Evolutionary conservation across 768 basidiomycete genomes (phyloP).

Genomic region (Rhodotorula paludigena): DNA sequence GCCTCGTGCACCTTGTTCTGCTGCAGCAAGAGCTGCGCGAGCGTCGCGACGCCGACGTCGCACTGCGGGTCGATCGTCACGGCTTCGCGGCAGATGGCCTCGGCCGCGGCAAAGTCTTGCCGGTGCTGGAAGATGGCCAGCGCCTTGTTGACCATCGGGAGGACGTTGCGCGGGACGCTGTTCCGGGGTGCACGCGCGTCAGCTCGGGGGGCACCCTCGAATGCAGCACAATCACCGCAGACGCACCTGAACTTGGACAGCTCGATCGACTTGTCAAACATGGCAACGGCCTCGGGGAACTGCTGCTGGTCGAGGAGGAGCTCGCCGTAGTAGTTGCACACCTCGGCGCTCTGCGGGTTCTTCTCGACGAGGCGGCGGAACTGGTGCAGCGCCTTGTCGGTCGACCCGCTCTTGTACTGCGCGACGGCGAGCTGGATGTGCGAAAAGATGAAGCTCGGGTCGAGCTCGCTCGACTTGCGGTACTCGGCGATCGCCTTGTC

Average conservation of each 20-base stretch:
- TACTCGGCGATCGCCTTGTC: conserved; percentile 82
- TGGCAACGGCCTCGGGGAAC: conserved; percentile 73
- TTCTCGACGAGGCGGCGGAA: conserved; percentile 77
- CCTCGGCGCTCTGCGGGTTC: conserved; percentile 56
- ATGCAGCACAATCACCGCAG: neutral
- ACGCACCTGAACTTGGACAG: conserved; percentile 69
- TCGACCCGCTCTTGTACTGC: conserved; percentile 80
- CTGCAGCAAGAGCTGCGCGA: conserved; percentile 87
- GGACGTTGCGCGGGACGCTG: conserved; percentile 59
- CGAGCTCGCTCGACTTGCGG: conserved; percentile 78
- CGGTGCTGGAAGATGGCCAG: conserved; percentile 93
- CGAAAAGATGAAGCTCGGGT: conserved; percentile 84
- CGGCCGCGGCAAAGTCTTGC: conserved; percentile 76
- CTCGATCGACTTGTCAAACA: conserved; percentile 87
- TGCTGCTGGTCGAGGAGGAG: conserved; percentile 84
- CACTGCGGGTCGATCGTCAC: conserved; percentile 83
- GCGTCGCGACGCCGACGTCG: conserved; percentile 90
- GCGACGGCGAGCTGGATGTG: conserved; percentile 97
- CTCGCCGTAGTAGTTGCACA: conserved; percentile 65
- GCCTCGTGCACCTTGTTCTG: conserved; percentile 83
- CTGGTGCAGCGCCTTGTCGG: conserved; percentile 77
- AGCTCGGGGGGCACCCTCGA: neutral
- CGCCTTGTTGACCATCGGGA: conserved; percentile 96
- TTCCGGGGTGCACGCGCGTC: neutral
- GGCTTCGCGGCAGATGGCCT: conserved; percentile 80